These are phyloP conservation scores for Pythium apleroticum DNA, from an alignment of 352 stramenopile genomes.

Conservation along the genomic window DNA sequence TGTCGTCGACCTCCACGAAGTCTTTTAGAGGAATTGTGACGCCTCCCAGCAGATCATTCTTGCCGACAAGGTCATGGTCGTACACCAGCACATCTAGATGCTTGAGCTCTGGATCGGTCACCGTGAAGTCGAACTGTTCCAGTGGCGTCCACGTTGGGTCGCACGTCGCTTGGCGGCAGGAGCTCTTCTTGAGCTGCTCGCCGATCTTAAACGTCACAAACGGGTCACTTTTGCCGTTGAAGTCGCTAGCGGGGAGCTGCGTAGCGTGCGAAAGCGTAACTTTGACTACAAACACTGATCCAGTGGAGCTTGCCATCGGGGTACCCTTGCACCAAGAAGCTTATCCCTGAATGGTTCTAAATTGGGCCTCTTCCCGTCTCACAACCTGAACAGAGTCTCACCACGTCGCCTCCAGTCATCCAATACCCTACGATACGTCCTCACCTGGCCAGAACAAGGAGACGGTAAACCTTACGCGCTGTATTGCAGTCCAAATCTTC, in stretches of 20 bases:
- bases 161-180: slow-evolving; percentile 25
- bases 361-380: background rate
- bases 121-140: slow-evolving; percentile 40
- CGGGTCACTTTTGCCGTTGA: slow-evolving; percentile 35
- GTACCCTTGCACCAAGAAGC: background rate
- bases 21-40: slow-evolving; percentile 28
- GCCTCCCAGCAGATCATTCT: slow-evolving; percentile 31
- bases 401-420: background rate
- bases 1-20: slow-evolving; percentile 10
- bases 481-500: background rate
- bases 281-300: slow-evolving; percentile 16
- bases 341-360: background rate
- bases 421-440: background rate
- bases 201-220: slow-evolving; percentile 34
- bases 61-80: slow-evolving; percentile 31
- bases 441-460: background rate
- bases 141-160: slow-evolving; percentile 33
- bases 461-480: background rate
- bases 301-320: background rate
- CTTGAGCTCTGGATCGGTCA: slow-evolving; percentile 20
- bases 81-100: slow-evolving; percentile 31
- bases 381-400: background rate
- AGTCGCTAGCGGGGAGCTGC: slow-evolving; percentile 31
- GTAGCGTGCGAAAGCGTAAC: slow-evolving; percentile 35
- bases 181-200: slow-evolving; percentile 28